A percentile compares a stretch with the other conserved stretches of the same genome.
Evolutionary conservation across 768 basidiomycete genomes (phyloP).

Genomic region (Pleurotus platypus): DNA sequence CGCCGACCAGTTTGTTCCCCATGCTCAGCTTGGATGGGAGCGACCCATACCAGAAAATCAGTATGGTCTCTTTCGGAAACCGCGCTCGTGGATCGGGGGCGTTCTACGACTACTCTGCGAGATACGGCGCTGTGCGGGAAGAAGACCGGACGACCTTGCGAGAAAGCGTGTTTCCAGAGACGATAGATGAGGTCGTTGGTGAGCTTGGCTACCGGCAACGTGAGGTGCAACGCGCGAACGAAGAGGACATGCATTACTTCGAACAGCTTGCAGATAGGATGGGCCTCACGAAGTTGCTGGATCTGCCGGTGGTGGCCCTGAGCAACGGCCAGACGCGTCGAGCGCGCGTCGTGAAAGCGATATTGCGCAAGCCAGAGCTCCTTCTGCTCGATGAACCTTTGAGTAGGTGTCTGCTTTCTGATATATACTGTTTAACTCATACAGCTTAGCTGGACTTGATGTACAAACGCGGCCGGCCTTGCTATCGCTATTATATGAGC

Average conservation of each 20-base stretch:
- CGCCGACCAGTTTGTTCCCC: conserved; percentile 75
- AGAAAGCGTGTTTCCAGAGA: conserved; percentile 63
- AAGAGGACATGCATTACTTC: conserved; percentile 35
- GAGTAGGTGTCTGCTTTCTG: conserved; percentile 43
- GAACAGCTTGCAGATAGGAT: conserved; percentile 52
- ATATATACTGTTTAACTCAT: background rate
- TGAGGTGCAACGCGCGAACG: conserved; percentile 19
- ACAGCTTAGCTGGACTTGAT: conserved; percentile 72
- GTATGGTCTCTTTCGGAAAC: conserved; percentile 67
- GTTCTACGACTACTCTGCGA: conserved; percentile 91
- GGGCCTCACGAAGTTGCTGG: conserved; percentile 60
- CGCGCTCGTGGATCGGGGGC: conserved; percentile 54
- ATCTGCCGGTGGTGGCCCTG: conserved; percentile 79
- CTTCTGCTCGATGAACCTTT: conserved; percentile 90
- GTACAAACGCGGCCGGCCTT: conserved; percentile 52
- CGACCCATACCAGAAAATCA: conserved; percentile 49
- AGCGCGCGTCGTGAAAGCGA: conserved; percentile 76
- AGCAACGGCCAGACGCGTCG: conserved; percentile 91
- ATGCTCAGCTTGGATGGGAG: conserved; percentile 21
- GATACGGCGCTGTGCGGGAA: conserved; percentile 86
- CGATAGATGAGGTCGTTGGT: conserved; percentile 23
- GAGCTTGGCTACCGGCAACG: conserved; percentile 11
- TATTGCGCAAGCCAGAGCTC: conserved; percentile 68
- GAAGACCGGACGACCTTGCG: conserved; percentile 78
- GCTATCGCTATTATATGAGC: conserved; percentile 46